Percentiles rank a stretch among this genome's conserved stretches.
Conservation (phyloP, 1,284 basidiomycete genomes). For the Cystobasidium sp. region DNA sequence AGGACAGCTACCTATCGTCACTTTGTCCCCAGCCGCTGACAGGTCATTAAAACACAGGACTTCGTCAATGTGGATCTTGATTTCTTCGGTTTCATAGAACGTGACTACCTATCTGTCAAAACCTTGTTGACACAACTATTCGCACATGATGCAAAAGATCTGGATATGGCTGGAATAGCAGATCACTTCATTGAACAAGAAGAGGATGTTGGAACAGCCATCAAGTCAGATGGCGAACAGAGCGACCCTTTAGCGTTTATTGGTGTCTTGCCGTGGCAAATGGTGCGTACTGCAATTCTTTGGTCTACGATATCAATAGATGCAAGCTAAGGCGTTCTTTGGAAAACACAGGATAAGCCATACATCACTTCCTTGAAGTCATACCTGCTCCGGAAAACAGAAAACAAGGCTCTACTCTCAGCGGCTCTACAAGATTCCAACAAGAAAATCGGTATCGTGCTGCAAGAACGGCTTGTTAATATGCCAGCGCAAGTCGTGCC, state of each 20-base stretch:
- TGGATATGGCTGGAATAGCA: slow-evolving; percentile 73
- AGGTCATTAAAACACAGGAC: slow-evolving; percentile 32
- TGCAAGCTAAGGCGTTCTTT: no score
- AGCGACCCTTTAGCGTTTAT: slow-evolving; percentile 76
- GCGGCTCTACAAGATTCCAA: slow-evolving; percentile 6
- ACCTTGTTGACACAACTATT: slow-evolving; percentile 79
- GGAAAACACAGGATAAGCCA: slow-evolving; percentile 74
- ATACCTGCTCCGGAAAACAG: slow-evolving; percentile 66
- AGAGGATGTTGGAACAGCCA: slow-evolving; percentile 74
- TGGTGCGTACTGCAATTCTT: not conserved
- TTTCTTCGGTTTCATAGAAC: slow-evolving; percentile 80
- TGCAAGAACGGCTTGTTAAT: slow-evolving; percentile 85
- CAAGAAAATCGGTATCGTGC: slow-evolving; percentile 73
- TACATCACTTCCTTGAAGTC: slow-evolving; percentile 72
- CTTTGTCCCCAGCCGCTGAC: not conserved
- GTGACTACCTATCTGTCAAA: slow-evolving; percentile 85
- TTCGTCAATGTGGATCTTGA: slow-evolving; percentile 86
- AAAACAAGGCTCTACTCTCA: not conserved
- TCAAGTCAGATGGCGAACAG: slow-evolving; percentile 87
- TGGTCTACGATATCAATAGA: not conserved
- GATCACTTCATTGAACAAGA: slow-evolving; percentile 76
- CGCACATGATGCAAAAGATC: slow-evolving; percentile 73
- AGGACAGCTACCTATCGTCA: not conserved
- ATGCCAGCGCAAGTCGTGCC: slow-evolving; percentile 89
- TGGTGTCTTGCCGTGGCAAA: slow-evolving; percentile 37